phyloP scores from a whole-genome alignment of 2,329 filamentous ascomycete species.

The Calonectria hongkongensis region DNA sequence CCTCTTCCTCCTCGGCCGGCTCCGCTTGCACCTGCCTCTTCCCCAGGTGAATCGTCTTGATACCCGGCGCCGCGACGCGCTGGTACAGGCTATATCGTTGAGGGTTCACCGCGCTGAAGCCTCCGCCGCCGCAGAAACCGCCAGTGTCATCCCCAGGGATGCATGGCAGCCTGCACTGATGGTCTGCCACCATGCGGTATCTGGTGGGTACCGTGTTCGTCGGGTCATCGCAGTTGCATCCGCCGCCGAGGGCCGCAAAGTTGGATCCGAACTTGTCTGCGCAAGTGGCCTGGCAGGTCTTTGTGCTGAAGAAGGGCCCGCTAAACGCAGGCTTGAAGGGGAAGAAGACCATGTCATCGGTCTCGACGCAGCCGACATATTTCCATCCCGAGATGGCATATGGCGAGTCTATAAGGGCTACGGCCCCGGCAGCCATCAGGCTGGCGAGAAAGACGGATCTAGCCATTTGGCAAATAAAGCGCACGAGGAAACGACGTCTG shows the following conservation, averaged over 20 bases:
- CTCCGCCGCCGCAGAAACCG: slow-evolving; percentile 54
- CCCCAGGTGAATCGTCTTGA: neutral
- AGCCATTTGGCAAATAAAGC: slow-evolving; percentile 36
- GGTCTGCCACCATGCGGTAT: slow-evolving; percentile 45
- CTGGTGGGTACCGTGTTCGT: slow-evolving; percentile 14
- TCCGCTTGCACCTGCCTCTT: slow-evolving; percentile 18
- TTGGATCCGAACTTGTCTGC: slow-evolving; percentile 31
- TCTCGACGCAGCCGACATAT: slow-evolving; percentile 57
- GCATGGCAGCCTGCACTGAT: slow-evolving; percentile 49
- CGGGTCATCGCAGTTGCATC: slow-evolving; percentile 51
- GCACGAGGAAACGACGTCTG: too few relatives aligned
- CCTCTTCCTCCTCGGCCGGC: slow-evolving; percentile 3
- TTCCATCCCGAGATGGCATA: slow-evolving; percentile 46
- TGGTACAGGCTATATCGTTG: slow-evolving; percentile 44
- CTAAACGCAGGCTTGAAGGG: slow-evolving; percentile 40
- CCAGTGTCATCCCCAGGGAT: slow-evolving; percentile 33
- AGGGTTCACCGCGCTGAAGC: slow-evolving; percentile 31
- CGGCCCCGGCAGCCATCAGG: slow-evolving; percentile 52
- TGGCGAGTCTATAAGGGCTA: slow-evolving; percentile 43
- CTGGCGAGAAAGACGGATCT: slow-evolving; percentile 37
- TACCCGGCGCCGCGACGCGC: slow-evolving; percentile 4
- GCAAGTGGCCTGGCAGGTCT: slow-evolving; percentile 50
- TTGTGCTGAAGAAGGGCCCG: slow-evolving; percentile 42
- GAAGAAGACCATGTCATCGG: slow-evolving; percentile 45
- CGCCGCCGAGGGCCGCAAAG: slow-evolving; percentile 50